Conservation (phyloP, 495 filamentous ascomycete species). For the Podospora appendiculata region DNA sequence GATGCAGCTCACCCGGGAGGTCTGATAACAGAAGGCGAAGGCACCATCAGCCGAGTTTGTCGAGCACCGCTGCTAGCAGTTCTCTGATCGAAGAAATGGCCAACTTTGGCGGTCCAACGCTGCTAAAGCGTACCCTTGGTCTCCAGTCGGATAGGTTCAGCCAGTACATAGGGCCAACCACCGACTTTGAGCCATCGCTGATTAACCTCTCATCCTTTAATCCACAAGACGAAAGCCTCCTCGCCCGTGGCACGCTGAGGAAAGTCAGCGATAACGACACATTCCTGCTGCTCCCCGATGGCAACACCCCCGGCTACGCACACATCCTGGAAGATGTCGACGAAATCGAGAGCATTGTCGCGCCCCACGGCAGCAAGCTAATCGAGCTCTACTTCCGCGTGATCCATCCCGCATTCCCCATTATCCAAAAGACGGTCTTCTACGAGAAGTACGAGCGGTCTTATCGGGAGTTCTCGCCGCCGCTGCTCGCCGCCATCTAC, state of each 20-base stretch:
- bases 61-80: constrained; percentile 44
- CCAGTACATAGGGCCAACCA: constrained; percentile 60
- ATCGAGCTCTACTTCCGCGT: constrained; percentile 83
- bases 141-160: constrained; percentile 55
- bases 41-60: constrained; percentile 45
- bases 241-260: constrained; percentile 61
- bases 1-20: constrained; percentile 43
- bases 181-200: constrained; percentile 65
- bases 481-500: constrained; percentile 83
- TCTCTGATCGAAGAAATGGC: constrained; percentile 54
- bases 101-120: constrained; percentile 50
- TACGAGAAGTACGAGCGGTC: constrained; percentile 74
- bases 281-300: constrained; percentile 72
- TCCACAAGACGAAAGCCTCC: constrained; percentile 60
- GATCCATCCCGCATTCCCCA: constrained; percentile 85
- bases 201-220: constrained; percentile 67
- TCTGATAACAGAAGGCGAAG: constrained; percentile 45
- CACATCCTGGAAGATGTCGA: constrained; percentile 60
- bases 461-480: constrained; percentile 70
- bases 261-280: constrained; percentile 76
- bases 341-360: constrained; percentile 74
- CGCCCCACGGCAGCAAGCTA: constrained; percentile 70
- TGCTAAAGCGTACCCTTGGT: constrained; percentile 57
- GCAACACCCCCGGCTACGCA: constrained; percentile 51
- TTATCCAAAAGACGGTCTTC: constrained; percentile 81